Evolutionary conservation across 371 early-diverging fungal species (phyloP).

Genomic region (Catenaria anguillulae): DNA sequence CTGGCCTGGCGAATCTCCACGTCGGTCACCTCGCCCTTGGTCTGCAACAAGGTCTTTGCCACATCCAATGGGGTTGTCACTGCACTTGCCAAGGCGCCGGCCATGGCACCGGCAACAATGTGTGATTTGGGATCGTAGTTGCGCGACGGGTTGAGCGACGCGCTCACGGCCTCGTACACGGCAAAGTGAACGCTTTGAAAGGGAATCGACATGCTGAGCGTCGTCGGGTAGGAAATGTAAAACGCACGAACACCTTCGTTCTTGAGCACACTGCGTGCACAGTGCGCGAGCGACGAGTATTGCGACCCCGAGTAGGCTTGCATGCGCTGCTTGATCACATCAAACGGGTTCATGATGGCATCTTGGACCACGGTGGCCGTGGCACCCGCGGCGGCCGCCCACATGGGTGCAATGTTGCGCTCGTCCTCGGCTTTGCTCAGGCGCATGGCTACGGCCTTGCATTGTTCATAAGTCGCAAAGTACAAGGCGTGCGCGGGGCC

Average conservation of each 20-base stretch:
- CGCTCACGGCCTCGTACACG: slow-evolving; percentile 67
- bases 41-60: slow-evolving; percentile 81
- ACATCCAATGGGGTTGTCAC: slow-evolving; percentile 90
- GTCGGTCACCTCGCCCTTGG: slow-evolving; percentile 58
- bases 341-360: slow-evolving; percentile 87
- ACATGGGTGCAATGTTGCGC: slow-evolving; percentile 2
- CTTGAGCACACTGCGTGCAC: slow-evolving; percentile 41
- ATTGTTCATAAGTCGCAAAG: slow-evolving; percentile 85
- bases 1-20: slow-evolving; percentile 44
- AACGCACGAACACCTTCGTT: slow-evolving; percentile 66
- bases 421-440: not conserved
- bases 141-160: slow-evolving; percentile 54
- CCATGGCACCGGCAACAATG: slow-evolving; percentile 68
- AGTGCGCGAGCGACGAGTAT: slow-evolving; percentile 44
- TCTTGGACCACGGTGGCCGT: slow-evolving; percentile 78
- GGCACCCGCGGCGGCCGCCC: slow-evolving; percentile 58
- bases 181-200: slow-evolving; percentile 82
- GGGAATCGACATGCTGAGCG: slow-evolving; percentile 75
- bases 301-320: slow-evolving; percentile 40
- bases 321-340: slow-evolving; percentile 90
- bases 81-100: slow-evolving; percentile 78
- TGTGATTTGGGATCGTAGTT: slow-evolving; percentile 73
- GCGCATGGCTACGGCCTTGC: slow-evolving; percentile 50
- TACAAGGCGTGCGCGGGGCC: slow-evolving; percentile 93
- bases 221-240: slow-evolving; percentile 82